Percentiles rank a stretch among this genome's conserved stretches.
phyloP scores from a whole-genome alignment of 495 filamentous ascomycete genomes.

The Neurospora pannonica region DNA sequence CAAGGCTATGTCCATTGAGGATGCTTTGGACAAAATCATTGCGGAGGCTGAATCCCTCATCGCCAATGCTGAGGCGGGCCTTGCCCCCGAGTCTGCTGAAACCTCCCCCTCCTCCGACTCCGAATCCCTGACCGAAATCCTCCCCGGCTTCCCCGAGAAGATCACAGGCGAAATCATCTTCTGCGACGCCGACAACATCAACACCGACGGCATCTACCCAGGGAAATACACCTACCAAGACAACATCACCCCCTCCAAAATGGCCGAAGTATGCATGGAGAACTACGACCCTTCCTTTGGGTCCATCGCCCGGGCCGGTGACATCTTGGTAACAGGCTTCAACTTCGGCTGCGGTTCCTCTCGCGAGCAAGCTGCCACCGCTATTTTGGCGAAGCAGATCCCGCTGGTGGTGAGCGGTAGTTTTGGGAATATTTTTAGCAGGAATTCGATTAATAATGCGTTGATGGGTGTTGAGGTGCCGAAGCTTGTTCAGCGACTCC shows the following conservation, averaged over 20 bases:
- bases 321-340: slow-evolving; percentile 79
- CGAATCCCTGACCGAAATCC: slow-evolving; percentile 45
- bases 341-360: slow-evolving; percentile 85
- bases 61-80: slow-evolving; percentile 5
- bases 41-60: slow-evolving; percentile 55
- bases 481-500: slow-evolving; percentile 55
- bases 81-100: slow-evolving; percentile 10
- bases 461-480: slow-evolving; percentile 80
- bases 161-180: slow-evolving; percentile 61
- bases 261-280: slow-evolving; percentile 84
- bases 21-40: slow-evolving; percentile 61
- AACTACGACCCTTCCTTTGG: slow-evolving; percentile 78
- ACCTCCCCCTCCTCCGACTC: slow-evolving; percentile 10
- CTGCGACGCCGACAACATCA: slow-evolving; percentile 64
- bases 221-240: slow-evolving; percentile 80
- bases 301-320: slow-evolving; percentile 47
- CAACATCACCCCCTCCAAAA: slow-evolving; percentile 59
- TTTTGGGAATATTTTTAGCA: slow-evolving; percentile 81
- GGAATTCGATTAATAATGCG: slow-evolving; percentile 91
- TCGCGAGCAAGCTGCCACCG: slow-evolving; percentile 82
- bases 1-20: slow-evolving; percentile 51
- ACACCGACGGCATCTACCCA: slow-evolving; percentile 80
- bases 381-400: slow-evolving; percentile 78
- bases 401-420: slow-evolving; percentile 75
- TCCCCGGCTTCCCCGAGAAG: slow-evolving; percentile 63